Evolutionary conservation across 208 protist species (phyloP).

Genomic region (Leishmania mexicana): DNA sequence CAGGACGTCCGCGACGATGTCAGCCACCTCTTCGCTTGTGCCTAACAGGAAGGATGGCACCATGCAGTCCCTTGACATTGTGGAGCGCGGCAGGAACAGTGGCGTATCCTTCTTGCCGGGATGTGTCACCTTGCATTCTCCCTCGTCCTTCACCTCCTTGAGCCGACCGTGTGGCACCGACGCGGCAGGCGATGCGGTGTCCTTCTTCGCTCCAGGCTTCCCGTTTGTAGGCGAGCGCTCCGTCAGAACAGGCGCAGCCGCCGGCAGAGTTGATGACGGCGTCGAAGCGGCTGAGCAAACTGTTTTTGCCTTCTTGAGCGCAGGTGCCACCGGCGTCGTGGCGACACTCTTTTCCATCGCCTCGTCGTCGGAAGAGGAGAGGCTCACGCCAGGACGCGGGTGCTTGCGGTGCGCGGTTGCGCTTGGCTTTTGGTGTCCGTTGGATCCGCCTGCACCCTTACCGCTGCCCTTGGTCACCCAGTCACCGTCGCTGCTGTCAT

Average conservation of each 20-base stretch:
- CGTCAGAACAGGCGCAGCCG: background rate
- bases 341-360: background rate
- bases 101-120: slow-evolving; percentile 31
- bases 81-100: slow-evolving; percentile 45
- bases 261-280: background rate
- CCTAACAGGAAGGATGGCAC: slow-evolving; percentile 71
- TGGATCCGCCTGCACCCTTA: background rate
- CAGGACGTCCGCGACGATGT: slow-evolving; percentile 56
- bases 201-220: background rate
- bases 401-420: slow-evolving; percentile 15
- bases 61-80: slow-evolving; percentile 41
- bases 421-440: background rate
- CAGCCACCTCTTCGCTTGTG: slow-evolving; percentile 48
- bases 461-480: slow-evolving; percentile 34
- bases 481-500: slow-evolving; percentile 40
- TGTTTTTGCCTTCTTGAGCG: slow-evolving; percentile 23
- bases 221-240: background rate
- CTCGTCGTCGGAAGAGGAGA: slow-evolving; percentile 35
- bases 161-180: background rate
- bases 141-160: background rate
- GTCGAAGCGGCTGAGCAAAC: slow-evolving; percentile 6
- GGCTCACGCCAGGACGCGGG: slow-evolving; percentile 23
- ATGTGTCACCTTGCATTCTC: background rate
- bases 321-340: background rate
- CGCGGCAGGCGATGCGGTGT: background rate